A percentile compares a stretch with the other conserved stretches of the same genome.
phyloP scores from a whole-genome alignment of 768 basidiomycete genomes.

The Wakefieldia striispora region DNA sequence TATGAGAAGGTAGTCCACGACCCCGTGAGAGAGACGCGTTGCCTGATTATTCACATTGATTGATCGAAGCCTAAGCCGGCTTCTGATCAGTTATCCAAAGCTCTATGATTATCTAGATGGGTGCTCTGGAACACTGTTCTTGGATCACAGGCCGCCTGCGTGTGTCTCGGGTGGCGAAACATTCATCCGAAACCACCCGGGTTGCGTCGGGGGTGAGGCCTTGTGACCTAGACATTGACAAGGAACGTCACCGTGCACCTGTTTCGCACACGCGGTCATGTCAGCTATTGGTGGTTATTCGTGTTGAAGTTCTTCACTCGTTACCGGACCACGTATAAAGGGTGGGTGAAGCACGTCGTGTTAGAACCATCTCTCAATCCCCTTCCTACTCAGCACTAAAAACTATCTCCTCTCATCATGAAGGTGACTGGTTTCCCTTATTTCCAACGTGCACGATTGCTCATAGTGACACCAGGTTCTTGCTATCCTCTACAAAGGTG shows the following conservation, averaged over 20 bases:
- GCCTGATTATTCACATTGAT: background rate
- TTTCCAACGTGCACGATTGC: background rate
- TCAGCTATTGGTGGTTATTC: too few relatives aligned
- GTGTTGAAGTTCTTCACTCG: too few relatives aligned
- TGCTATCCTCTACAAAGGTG: conserved; percentile 72
- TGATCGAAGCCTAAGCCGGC: background rate
- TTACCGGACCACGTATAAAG: conserved; percentile 17
- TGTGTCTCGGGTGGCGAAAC: background rate
- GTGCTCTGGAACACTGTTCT: background rate
- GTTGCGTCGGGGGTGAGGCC: too few relatives aligned
- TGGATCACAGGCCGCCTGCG: conserved; percentile 2
- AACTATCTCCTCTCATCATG: conserved; percentile 30
- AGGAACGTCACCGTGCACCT: too few relatives aligned
- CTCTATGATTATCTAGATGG: conserved; percentile 1
- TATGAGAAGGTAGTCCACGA: background rate
- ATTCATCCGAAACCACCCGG: conserved; percentile 10
- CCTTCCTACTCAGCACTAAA: conserved; percentile 4
- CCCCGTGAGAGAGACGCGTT: conserved; percentile 7
- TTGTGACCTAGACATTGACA: too few relatives aligned
- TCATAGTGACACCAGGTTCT: conserved; percentile 47
- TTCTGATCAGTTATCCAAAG: conserved; percentile 1
- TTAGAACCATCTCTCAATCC: conserved; percentile 4
- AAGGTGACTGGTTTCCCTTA: conserved; percentile 34
- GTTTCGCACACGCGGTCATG: background rate
- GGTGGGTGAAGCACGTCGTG: background rate